Evolutionary conservation across 352 stramenopile species (phyloP), one percentile per base, ranked within the genome.

Genomic region (Elongisporangium prolatum): DNA sequence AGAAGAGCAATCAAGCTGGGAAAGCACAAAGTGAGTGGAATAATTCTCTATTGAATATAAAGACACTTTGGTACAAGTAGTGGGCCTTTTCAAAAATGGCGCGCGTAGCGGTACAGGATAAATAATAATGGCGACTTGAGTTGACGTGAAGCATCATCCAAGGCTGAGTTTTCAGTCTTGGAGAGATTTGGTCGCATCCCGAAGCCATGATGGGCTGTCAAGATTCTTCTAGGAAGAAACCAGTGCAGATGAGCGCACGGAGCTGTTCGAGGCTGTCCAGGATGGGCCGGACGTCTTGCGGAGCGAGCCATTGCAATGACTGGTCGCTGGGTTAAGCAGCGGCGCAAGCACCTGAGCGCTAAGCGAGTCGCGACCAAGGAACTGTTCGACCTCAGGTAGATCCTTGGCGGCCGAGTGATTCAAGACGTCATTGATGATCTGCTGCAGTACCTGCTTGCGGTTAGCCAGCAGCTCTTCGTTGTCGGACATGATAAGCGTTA

Each of bases 401-500:
- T 90, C 80, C 37, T 83, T 77, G 14, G 80, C 80, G n/a, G 65
- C 72, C 3, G 76, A 62, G 64, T 90, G 80, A 37, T 74, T 62
- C 51, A 87, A 67, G 48, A 88, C 74, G 55, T 84, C 71, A 25
- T 77, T 60, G 13, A 90, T 59, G 56, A 81, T 76, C 34, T 71
- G 74, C 50, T 85, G 72, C 8, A 88, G 71, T 14, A 76, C 66
- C 53, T 86, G 69, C 67, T 86, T 88, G 61, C 81, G 77, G 44
- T 75, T 77, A 52, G 69, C 68, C 56, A 90, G 66, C 37, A 86
- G 63, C 63, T 75, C 78, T 56, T 88, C 72, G 58, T 78, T 88
- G 74, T 88, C 80, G 20, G 77, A 78, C 34, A 88, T 71, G 59
- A 90, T 74, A 48, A 90, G 76, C 48, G 80, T 90, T 65, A 90